Evolutionary conservation across 352 stramenopile species (phyloP).

Genomic region (Phytophthora hibernalis): DNA sequence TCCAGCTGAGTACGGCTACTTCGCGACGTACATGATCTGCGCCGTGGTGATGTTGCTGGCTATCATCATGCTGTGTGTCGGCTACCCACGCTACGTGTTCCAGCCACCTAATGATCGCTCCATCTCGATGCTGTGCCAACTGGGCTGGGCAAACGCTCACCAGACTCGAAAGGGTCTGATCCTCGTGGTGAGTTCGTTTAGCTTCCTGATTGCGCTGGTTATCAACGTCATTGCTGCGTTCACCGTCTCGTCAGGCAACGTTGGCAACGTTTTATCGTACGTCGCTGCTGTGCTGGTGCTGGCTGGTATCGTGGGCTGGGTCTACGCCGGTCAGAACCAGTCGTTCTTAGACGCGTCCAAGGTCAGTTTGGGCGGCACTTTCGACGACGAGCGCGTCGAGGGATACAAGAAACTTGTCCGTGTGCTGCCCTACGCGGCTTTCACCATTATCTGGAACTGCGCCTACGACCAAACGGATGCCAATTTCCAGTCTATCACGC

Average conservation of each 20-base stretch:
- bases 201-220: conserved; percentile 46
- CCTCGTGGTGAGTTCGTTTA: conserved; percentile 27
- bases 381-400: conserved; percentile 51
- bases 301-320: conserved; percentile 44
- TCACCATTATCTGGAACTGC: conserved; percentile 71
- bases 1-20: conserved; percentile 79
- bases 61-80: conserved; percentile 45
- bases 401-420: conserved; percentile 60
- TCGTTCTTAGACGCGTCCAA: conserved; percentile 55
- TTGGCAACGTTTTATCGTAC: conserved; percentile 57
- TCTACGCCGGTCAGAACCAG: conserved; percentile 41
- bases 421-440: conserved; percentile 56
- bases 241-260: conserved; percentile 24
- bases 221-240: conserved; percentile 65
- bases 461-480: conserved; percentile 60
- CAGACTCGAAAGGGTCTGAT: conserved; percentile 36
- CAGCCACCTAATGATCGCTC: conserved; percentile 41
- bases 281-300: conserved; percentile 37
- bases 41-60: conserved; percentile 55
- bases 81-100: conserved; percentile 65
- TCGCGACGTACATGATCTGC: conserved; percentile 74
- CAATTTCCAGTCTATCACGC: conserved; percentile 45
- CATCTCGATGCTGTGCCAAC: conserved; percentile 51
- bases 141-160: conserved; percentile 37
- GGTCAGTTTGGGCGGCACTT: conserved; percentile 39